These are phyloP conservation scores for Selaginella tamariscina DNA, from an alignment of 75 land plant genomes.

Conservation along the genomic window DNA sequence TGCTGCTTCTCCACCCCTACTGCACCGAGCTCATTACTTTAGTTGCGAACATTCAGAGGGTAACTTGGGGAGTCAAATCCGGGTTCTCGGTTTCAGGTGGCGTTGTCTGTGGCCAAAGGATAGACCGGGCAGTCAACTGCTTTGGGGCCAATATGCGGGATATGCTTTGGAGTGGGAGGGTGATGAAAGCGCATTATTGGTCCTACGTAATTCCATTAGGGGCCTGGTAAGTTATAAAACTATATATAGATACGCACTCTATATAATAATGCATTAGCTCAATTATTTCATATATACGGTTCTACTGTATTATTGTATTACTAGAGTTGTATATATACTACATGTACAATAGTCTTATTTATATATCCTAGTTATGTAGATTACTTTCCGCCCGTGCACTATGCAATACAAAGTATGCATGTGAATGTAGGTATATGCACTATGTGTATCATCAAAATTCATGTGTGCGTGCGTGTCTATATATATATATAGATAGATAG, in stretches of 20 bases:
- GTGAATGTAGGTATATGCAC: too few relatives aligned
- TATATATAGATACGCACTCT: too few relatives aligned
- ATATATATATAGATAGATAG: too few relatives aligned
- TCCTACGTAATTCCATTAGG: background rate
- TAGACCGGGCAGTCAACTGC: constrained; percentile 43
- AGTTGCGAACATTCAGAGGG: constrained; percentile 21
- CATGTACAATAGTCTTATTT: too few relatives aligned
- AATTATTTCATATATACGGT: background rate
- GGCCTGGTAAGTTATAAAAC: background rate
- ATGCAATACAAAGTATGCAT: too few relatives aligned
- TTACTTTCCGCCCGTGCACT: too few relatives aligned
- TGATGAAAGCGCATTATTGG: constrained; percentile 8
- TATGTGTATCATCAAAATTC: too few relatives aligned
- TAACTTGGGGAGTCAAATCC: constrained; percentile 12
- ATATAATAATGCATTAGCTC: too few relatives aligned
- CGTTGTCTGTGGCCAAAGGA: constrained; percentile 48
- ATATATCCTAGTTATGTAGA: too few relatives aligned
- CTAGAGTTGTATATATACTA: too few relatives aligned
- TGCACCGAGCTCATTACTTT: constrained; percentile 53
- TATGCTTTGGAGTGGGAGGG: constrained; percentile 25
- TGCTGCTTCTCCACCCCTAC: constrained; percentile 34
- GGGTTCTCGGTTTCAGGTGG: constrained; percentile 35
- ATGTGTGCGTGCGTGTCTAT: too few relatives aligned
- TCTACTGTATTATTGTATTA: background rate
- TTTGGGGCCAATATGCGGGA: constrained; percentile 76